Conservation (phyloP, 148 eudicot species). For the Simmondsia chinensis region DNA sequence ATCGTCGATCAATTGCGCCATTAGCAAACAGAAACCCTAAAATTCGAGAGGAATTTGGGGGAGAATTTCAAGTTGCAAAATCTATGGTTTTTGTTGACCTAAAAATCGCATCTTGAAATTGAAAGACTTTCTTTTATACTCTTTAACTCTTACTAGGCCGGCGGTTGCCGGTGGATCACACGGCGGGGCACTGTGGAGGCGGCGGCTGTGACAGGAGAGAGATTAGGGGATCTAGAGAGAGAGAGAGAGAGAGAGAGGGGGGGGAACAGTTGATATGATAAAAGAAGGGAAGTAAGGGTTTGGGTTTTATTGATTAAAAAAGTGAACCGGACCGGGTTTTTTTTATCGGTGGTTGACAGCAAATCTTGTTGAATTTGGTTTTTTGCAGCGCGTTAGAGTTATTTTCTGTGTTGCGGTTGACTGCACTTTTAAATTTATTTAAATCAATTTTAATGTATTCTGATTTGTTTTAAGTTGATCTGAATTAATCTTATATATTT, state of each 20-base stretch:
- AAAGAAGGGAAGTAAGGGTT: background rate
- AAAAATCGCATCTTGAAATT: background rate
- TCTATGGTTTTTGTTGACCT: background rate
- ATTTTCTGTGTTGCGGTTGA: too few relatives aligned
- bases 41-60: background rate
- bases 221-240: background rate
- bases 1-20: conserved; percentile 44
- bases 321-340: background rate
- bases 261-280: too few relatives aligned
- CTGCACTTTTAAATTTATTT: too few relatives aligned
- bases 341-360: too few relatives aligned
- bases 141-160: background rate
- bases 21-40: background rate
- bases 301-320: background rate
- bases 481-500: too few relatives aligned
- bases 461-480: too few relatives aligned
- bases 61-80: background rate
- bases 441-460: too few relatives aligned
- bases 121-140: background rate
- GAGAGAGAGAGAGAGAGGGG: background rate
- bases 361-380: too few relatives aligned
- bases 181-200: background rate
- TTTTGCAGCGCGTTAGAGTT: too few relatives aligned
- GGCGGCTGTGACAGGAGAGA: background rate
- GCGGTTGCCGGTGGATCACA: background rate